Conservation (phyloP, 768 basidiomycete species). For the Mycena galopus region DNA sequence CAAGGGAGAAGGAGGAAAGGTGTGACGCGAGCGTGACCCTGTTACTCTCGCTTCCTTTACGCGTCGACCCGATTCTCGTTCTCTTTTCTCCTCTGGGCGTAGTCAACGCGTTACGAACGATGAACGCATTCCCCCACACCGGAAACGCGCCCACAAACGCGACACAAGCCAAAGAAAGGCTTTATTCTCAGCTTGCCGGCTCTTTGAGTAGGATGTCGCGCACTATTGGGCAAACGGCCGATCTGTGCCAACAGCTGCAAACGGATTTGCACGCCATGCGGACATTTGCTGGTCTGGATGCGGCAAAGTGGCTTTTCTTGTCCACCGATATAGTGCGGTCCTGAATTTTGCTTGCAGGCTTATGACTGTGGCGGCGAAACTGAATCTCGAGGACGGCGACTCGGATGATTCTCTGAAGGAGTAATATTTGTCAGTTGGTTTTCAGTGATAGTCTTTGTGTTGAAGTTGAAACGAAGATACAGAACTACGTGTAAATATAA, state of each 20-base stretch:
- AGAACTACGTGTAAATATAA: no score
- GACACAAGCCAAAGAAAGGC: constrained; percentile 83
- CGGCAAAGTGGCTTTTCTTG: constrained; percentile 76
- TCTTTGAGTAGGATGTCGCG: constrained; percentile 77
- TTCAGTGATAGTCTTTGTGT: not conserved
- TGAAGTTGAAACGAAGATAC: not conserved
- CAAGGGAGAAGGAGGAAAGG: not conserved
- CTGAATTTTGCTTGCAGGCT: constrained; percentile 49
- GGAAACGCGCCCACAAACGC: constrained; percentile 65
- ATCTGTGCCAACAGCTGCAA: constrained; percentile 82
- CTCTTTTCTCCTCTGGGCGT: no score
- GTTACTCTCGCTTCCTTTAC: no score
- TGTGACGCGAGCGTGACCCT: not conserved
- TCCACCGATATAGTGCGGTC: not conserved
- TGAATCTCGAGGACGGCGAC: constrained; percentile 48
- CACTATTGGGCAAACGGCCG: constrained; percentile 79
- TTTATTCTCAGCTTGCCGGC: constrained; percentile 82
- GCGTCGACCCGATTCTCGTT: no score
- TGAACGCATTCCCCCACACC: constrained; percentile 35
- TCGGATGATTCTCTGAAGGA: constrained; percentile 3
- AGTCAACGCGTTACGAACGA: constrained; percentile 1
- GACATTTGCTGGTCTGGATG: constrained; percentile 82
- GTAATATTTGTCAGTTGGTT: not conserved
- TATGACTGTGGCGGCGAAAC: constrained; percentile 63
- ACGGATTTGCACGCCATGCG: constrained; percentile 84